A percentile compares a stretch with the other conserved stretches of the same genome.
These are phyloP conservation scores for Sordariomycetes sp. DNA, from an alignment of 2,329 filamentous ascomycete genomes.

Conservation along the genomic window DNA sequence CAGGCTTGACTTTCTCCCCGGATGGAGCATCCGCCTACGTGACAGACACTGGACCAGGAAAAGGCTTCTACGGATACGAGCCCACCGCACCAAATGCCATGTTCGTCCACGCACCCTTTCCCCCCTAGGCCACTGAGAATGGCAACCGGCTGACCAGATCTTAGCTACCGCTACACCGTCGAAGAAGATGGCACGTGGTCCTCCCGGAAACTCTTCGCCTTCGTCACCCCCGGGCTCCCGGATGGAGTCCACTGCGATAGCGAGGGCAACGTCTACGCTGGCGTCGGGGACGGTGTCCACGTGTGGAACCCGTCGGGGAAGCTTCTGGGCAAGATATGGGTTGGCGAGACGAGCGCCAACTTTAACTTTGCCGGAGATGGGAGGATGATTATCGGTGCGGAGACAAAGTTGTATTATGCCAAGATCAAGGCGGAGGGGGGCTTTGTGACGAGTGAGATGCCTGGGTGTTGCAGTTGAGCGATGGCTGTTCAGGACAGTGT, in stretches of 20 bases:
- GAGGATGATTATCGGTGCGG: constrained; percentile 19
- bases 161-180: constrained; percentile 16
- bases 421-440: constrained; percentile 11
- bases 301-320: constrained; percentile 31
- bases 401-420: constrained; percentile 20
- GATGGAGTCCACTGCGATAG: constrained; percentile 44
- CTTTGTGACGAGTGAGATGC: not conserved
- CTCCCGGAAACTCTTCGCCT: constrained; percentile 42
- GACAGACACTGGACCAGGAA: constrained; percentile 39
- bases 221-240: constrained; percentile 35
- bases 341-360: constrained; percentile 28
- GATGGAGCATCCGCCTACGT: constrained; percentile 38
- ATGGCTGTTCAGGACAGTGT: no score
- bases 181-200: constrained; percentile 28
- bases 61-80: constrained; percentile 27
- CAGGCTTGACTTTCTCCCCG: constrained; percentile 39
- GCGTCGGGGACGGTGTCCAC: constrained; percentile 33
- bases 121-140: not conserved
- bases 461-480: not conserved
- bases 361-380: constrained; percentile 28
- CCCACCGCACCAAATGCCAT: constrained; percentile 28
- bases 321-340: constrained; percentile 42
- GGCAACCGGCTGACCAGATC: not conserved
- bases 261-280: constrained; percentile 39
- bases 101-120: constrained; percentile 18